Percentiles rank a stretch among this genome's conserved stretches.
phyloP scores from a whole-genome alignment of 176 grass and related monocot species.

The sorghum (Sorghum bicolor) region DNA sequence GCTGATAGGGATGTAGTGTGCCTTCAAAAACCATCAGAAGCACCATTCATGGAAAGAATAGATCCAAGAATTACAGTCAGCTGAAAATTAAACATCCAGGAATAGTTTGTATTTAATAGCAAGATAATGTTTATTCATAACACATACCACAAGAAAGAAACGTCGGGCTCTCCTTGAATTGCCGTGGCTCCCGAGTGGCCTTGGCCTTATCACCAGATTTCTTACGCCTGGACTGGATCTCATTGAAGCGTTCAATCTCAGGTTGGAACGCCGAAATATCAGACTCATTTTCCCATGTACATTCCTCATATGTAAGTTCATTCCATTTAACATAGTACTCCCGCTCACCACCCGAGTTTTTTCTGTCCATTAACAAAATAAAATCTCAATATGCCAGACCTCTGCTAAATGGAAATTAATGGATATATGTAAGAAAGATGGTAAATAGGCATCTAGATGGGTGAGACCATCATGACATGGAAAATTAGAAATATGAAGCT shows the following conservation, averaged over 20 bases:
- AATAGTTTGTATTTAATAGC: slow-evolving; percentile 26
- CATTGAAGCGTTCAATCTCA: slow-evolving; percentile 75
- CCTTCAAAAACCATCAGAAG: slow-evolving; percentile 57
- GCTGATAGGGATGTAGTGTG: slow-evolving; percentile 83
- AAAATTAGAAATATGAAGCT: slow-evolving; percentile 13
- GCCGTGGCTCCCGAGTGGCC: slow-evolving; percentile 24
- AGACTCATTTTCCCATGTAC: slow-evolving; percentile 83
- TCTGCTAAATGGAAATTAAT: slow-evolving; percentile 17
- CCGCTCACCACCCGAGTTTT: slow-evolving; percentile 47
- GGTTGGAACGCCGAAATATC: slow-evolving; percentile 81
- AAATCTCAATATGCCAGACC: slow-evolving; percentile 18
- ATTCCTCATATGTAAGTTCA: slow-evolving; percentile 95
- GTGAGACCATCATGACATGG: slow-evolving; percentile 7
- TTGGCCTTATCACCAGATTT: slow-evolving; percentile 55
- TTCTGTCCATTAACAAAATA: slow-evolving; percentile 48
- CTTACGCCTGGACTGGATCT: slow-evolving; percentile 65
- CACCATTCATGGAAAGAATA: slow-evolving; percentile 15
- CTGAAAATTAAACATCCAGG: slow-evolving; percentile 26
- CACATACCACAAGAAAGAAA: slow-evolving; percentile 78
- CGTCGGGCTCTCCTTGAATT: slow-evolving; percentile 58
- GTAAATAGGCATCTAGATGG: neutral
- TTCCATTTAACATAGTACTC: slow-evolving; percentile 98
- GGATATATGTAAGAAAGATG: slow-evolving; percentile 20
- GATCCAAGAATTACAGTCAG: slow-evolving; percentile 21
- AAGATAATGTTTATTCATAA: neutral